Evolutionary conservation across 352 stramenopile species (phyloP).

Genomic region (Globisporangium nagaii): DNA sequence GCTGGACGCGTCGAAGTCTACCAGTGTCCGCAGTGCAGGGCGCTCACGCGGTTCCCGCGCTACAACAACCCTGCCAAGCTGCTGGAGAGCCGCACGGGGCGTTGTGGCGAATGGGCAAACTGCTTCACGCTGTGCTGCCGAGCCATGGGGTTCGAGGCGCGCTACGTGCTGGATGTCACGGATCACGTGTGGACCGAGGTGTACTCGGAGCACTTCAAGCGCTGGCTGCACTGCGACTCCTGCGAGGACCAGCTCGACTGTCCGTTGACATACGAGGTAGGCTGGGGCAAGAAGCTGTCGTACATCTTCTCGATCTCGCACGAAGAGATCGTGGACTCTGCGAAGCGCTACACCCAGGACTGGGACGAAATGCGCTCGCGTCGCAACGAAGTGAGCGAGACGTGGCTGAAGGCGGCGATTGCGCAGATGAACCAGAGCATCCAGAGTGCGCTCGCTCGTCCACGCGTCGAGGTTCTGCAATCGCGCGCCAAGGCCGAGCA

Average conservation of each 20-base stretch:
- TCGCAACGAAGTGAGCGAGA: slow-evolving; percentile 61
- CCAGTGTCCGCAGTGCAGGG: slow-evolving; percentile 47
- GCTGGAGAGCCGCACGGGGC: slow-evolving; percentile 69
- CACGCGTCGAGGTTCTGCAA: slow-evolving; percentile 30
- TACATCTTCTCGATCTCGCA: slow-evolving; percentile 89
- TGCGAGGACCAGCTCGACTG: slow-evolving; percentile 93
- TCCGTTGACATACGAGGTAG: slow-evolving; percentile 92
- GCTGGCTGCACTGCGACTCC: slow-evolving; percentile 92
- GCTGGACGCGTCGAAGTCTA: slow-evolving; percentile 87
- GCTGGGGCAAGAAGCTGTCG: slow-evolving; percentile 92
- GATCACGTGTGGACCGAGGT: slow-evolving; percentile 96
- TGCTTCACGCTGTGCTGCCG: slow-evolving; percentile 90
- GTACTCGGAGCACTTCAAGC: slow-evolving; percentile 63
- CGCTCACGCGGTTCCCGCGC: slow-evolving; percentile 79
- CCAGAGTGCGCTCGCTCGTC: slow-evolving; percentile 17
- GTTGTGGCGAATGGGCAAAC: slow-evolving; percentile 93
- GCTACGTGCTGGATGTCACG: slow-evolving; percentile 92
- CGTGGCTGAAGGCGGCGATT: slow-evolving; percentile 52
- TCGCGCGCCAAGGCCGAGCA: slow-evolving; percentile 31
- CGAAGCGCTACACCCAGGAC: slow-evolving; percentile 68
- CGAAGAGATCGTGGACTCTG: slow-evolving; percentile 90
- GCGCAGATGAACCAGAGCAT: slow-evolving; percentile 42
- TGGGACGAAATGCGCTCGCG: slow-evolving; percentile 59
- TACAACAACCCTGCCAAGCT: slow-evolving; percentile 90
- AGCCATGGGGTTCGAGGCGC: slow-evolving; percentile 87